These are phyloP conservation scores for Neoboletus subvelutipes DNA, from an alignment of 768 basidiomycete genomes.

Conservation along the genomic window DNA sequence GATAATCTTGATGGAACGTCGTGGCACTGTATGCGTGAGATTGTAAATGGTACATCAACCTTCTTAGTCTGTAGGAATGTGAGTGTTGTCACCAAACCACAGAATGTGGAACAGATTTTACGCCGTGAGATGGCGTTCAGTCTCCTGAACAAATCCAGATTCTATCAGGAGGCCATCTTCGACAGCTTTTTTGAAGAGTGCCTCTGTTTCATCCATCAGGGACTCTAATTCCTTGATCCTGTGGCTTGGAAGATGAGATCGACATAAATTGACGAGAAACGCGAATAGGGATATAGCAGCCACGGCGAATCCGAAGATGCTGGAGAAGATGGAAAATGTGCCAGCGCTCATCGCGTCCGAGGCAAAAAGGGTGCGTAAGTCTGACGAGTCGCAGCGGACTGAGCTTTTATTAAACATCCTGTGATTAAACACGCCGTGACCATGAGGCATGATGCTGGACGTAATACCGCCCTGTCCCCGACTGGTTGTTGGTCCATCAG, in stretches of 20 bases:
- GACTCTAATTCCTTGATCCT: constrained; percentile 8
- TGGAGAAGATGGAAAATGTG: constrained; percentile 3
- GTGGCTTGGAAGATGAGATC: constrained; percentile 2
- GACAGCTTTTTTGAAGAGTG: background rate
- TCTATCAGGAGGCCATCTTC: constrained; percentile 11
- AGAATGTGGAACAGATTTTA: background rate
- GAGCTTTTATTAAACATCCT: background rate
- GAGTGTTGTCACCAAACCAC: background rate
- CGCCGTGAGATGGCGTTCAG: background rate
- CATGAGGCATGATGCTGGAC: background rate
- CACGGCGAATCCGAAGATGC: background rate
- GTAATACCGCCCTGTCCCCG: too few species aligned
- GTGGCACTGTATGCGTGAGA: background rate
- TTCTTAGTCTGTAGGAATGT: background rate
- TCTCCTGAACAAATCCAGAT: background rate
- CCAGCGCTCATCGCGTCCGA: background rate
- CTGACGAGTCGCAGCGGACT: background rate
- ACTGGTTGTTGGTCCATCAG: too few species aligned
- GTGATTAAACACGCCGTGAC: background rate
- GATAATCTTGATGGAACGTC: background rate
- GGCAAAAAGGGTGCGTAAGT: background rate
- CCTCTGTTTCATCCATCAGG: constrained; percentile 2
- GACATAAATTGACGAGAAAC: background rate
- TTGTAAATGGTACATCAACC: background rate
- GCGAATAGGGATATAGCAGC: background rate